A percentile compares a stretch with the other conserved stretches of the same genome.
phyloP scores from a whole-genome alignment of 108 stramenopile species.

The Heterococcus sp. region DNA sequence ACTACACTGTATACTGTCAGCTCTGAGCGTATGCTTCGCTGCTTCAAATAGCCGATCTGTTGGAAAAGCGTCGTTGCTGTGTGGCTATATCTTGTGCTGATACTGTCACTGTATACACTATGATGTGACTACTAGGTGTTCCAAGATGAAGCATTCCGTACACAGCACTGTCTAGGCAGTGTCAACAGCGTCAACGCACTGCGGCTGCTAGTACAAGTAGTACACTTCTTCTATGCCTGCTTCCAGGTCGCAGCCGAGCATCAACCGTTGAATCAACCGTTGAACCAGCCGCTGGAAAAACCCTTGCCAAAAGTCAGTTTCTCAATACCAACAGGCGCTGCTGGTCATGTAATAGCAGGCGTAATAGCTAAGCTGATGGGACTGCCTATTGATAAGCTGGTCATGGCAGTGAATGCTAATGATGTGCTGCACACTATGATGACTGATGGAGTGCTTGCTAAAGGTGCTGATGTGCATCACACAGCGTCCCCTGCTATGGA shows the following conservation, averaged over 20 bases:
- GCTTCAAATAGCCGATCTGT: too few species aligned
- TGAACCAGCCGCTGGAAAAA: too few species aligned
- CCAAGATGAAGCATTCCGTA: background rate
- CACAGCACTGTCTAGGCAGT: slow-evolving; percentile 8
- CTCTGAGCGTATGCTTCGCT: too few species aligned
- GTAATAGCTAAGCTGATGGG: slow-evolving; percentile 3
- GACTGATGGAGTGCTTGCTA: background rate
- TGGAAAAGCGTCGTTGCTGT: too few species aligned
- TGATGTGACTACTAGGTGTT: too few species aligned
- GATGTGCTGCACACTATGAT: background rate
- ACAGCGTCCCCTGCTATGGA: slow-evolving; percentile 4
- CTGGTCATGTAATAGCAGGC: background rate
- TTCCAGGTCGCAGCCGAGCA: background rate
- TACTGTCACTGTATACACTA: too few species aligned
- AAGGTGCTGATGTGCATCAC: background rate
- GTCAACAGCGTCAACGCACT: slow-evolving; percentile 82
- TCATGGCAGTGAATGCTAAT: background rate
- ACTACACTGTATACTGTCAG: too few species aligned
- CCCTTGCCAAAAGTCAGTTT: slow-evolving; percentile 1
- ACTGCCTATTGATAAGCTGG: background rate
- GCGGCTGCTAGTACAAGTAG: slow-evolving; percentile 75
- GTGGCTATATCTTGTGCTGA: too few species aligned
- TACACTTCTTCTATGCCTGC: slow-evolving; percentile 79
- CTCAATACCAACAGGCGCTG: slow-evolving; percentile 2
- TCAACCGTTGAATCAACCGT: background rate